A percentile compares a stretch with the other conserved stretches of the same genome.
phyloP scores from a whole-genome alignment of 345 rosid species.

The Populus alba region DNA sequence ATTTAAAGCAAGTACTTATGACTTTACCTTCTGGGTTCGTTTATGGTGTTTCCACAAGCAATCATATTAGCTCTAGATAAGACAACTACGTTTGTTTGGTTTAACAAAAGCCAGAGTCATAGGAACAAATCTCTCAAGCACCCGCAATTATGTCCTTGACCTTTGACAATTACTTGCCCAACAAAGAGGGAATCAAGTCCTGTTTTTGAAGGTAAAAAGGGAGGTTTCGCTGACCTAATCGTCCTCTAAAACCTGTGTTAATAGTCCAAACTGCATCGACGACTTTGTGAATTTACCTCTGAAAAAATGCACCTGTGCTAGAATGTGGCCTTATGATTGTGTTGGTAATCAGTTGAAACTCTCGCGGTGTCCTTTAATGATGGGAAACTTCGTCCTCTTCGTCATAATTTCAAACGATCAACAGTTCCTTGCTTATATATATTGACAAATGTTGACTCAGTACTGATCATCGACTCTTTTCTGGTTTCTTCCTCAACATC shows the following conservation, averaged over 20 bases:
- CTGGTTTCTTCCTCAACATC: too few species aligned
- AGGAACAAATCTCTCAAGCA: slow-evolving; percentile 34
- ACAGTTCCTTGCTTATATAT: background rate
- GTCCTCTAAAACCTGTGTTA: slow-evolving; percentile 11
- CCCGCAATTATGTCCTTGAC: slow-evolving; percentile 37
- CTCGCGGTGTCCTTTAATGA: background rate
- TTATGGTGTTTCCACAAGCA: slow-evolving; percentile 3
- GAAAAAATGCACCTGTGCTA: slow-evolving; percentile 6
- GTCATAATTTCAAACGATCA: background rate
- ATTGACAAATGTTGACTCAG: too few species aligned
- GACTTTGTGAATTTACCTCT: slow-evolving; percentile 16
- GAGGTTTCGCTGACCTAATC: slow-evolving; percentile 27
- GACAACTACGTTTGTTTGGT: slow-evolving; percentile 18
- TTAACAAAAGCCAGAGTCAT: slow-evolving; percentile 34
- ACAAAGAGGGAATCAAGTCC: slow-evolving; percentile 19
- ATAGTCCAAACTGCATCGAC: slow-evolving; percentile 19
- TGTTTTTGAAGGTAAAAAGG: background rate
- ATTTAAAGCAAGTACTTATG: slow-evolving; percentile 15
- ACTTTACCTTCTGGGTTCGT: slow-evolving; percentile 12
- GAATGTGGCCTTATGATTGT: slow-evolving; percentile 13
- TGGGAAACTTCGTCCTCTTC: background rate
- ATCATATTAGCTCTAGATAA: slow-evolving; percentile 6
- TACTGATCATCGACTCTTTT: too few species aligned
- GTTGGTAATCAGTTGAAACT: slow-evolving; percentile 6
- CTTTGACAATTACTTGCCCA: slow-evolving; percentile 36